Evolutionary conservation across 75 land plant genomes (phyloP), one percentile per base, ranked within the genome.

Genomic region (Cryptomeria japonica): DNA sequence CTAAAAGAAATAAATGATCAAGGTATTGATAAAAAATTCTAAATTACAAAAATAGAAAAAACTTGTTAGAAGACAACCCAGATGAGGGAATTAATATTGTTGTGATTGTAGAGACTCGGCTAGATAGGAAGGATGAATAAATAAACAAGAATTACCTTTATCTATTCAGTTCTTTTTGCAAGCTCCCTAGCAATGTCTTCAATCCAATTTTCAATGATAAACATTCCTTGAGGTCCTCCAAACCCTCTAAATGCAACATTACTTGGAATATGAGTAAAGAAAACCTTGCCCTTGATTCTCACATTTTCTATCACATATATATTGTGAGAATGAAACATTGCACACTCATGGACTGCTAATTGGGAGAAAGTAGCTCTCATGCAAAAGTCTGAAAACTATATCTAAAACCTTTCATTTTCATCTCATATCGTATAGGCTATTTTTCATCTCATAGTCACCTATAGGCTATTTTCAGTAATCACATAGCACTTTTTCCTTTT

Each of bases 171-270:
- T 70, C 88, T 86, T 91, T 90, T 94, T 36, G 90, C 88, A 47
- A 98, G 92, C 87, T 89, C 92, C 80, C 90, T 86, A 28, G 99
- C 94, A 87, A 98, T 91, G 32, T 93, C 88, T 86, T 98, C 99
- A 72, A 98, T 96, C 99, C 99, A 98, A 83, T 95, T 96, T 90
- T 98, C 99, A 61, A 94, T 87, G 85, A 98, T 90, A 55, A 98
- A 88, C 99, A 98, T 98, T 38, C 99, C 99, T 87, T 98, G 99
- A 83, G 99, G 99, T 28, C 95, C 99, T 73, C 99, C 99, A 92
- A 98, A 98, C 46, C 99, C 99, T 56, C 99, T 94, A 86, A 97
- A 98, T 13, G 99, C 99, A 34, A 99, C 97, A 87, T 98, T 94
- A 91, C 97, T 98, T 11, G 99, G 95, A 37, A 91, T 87, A 91